Conservation (phyloP, 208 protist species). For the Porcisia hertigi region DNA sequence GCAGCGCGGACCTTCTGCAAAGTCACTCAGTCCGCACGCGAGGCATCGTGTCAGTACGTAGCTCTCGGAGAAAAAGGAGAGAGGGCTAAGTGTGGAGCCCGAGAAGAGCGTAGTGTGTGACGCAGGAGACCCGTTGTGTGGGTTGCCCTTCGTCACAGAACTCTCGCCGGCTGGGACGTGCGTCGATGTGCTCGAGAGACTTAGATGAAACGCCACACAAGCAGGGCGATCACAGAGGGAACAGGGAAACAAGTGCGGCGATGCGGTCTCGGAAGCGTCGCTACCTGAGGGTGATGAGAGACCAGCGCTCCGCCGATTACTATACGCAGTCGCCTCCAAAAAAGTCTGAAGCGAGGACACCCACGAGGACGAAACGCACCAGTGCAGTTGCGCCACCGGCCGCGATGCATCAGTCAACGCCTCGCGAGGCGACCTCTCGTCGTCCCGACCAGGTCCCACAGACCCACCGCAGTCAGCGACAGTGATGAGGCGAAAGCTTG, state of each 20-base stretch:
- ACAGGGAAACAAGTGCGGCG: constrained; percentile 41
- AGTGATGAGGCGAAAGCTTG: constrained; percentile 12
- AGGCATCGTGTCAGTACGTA: constrained; percentile 64
- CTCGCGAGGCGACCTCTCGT: not conserved
- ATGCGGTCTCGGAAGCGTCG: not conserved
- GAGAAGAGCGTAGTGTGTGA: constrained; percentile 79
- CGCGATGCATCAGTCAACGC: not conserved
- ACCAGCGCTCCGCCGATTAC: not conserved
- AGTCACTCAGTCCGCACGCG: constrained; percentile 66
- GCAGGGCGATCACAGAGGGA: constrained; percentile 51
- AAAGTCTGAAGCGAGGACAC: constrained; percentile 28
- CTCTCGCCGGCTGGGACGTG: constrained; percentile 8
- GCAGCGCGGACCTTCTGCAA: constrained; percentile 59
- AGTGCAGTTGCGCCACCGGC: constrained; percentile 24
- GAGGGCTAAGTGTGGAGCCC: constrained; percentile 62
- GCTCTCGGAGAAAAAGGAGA: constrained; percentile 61
- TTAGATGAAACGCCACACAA: constrained; percentile 22
- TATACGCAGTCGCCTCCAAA: constrained; percentile 20
- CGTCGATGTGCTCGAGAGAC: constrained; percentile 32
- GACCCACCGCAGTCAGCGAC: constrained; percentile 11
- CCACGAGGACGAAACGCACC: constrained; percentile 39
- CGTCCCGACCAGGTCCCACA: too few relatives aligned
- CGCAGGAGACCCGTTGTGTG: not conserved
- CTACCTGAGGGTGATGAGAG: not conserved
- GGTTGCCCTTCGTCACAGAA: not conserved